Percentiles rank a stretch among this genome's conserved stretches.
These are phyloP conservation scores for Ogataea kodamae DNA, from an alignment of 805 yeast genomes.

Conservation along the genomic window DNA sequence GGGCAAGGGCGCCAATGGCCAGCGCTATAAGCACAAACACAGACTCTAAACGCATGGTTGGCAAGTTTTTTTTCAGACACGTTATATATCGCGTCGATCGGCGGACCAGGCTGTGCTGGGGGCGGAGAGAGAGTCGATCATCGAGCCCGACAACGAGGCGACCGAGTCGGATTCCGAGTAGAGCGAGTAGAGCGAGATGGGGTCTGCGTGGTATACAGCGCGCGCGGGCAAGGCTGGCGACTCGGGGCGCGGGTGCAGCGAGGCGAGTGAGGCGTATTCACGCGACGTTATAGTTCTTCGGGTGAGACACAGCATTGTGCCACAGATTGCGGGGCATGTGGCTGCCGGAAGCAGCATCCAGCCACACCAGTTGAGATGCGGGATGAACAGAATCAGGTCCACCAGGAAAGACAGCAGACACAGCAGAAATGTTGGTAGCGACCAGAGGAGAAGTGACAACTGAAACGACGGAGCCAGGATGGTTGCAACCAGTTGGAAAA, in stretches of 20 bases:
- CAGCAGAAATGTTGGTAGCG: slow-evolving; percentile 66
- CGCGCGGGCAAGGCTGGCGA: slow-evolving; percentile 1
- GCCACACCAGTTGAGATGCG: slow-evolving; percentile 75
- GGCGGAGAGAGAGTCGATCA: no score
- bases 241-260: neutral
- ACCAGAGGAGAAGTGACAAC: slow-evolving; percentile 51
- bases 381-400: slow-evolving; percentile 75
- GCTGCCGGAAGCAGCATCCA: slow-evolving; percentile 79
- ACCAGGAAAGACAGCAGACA: slow-evolving; percentile 73
- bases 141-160: slow-evolving; percentile 1
- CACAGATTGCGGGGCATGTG: slow-evolving; percentile 56
- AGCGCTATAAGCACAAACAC: slow-evolving; percentile 3
- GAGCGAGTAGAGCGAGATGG: slow-evolving; percentile 4
- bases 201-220: slow-evolving; percentile 2
- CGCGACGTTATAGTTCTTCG: slow-evolving; percentile 62
- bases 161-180: slow-evolving; percentile 5
- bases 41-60: slow-evolving; percentile 2
- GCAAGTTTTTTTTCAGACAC: slow-evolving; percentile 7
- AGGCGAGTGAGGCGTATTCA: slow-evolving; percentile 15
- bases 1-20: slow-evolving; percentile 9
- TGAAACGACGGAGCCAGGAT: slow-evolving; percentile 43
- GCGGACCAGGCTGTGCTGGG: no score
- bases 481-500: slow-evolving; percentile 41
- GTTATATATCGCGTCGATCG: slow-evolving; percentile 11
- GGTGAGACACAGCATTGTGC: slow-evolving; percentile 66